Evolutionary conservation across 1,284 basidiomycete species (phyloP), one percentile per base, ranked within the genome.

Genomic region (Gymnopus androsaceus): DNA sequence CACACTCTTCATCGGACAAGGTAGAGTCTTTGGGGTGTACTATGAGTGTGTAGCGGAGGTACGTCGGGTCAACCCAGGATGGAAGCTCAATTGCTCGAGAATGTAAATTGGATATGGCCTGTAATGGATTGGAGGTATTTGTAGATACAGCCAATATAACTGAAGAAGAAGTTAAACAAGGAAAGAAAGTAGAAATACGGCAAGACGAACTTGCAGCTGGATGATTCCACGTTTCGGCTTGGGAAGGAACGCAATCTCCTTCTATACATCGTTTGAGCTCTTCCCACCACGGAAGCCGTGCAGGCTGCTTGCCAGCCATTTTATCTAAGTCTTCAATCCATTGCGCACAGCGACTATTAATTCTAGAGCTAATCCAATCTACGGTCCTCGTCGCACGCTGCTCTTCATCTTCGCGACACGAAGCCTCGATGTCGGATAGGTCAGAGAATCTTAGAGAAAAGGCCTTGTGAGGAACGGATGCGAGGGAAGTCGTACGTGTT

Each of bases 131-230:
- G 1, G 84, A 79, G 0, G 88, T 80, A 36, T 79, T 82, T 2
- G 90, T 92, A 14, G 90, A 91, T 0, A 90, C 88, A 33, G 88
- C 88, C 50, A 88, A 70, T 54, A 92, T 84, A 51, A 92, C 90
- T 91, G 45, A 38, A 33, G 48, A 23, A 46, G 42, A 47, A 25
- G 52, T 63, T 40, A 68, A 54, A 62, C 36, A 37, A 28, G 5
- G 55, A 8, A 21, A 27, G 61, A 34, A 14, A 25, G 3, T 40
- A 28, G 14, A 36, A 12, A 54, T 7, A 31, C 30, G 19, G 57
- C 21, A 54, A 54, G 21, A 78, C 87, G 60, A 65, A 92, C 90
- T 74, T 36, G 90, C 82, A 53, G 84, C 81, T 45, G 90, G 90
- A 72, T 92, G 90, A 66, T 92, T 92, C 90, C 90, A 92, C 41